A percentile compares a stretch with the other conserved stretches of the same genome.
These are phyloP conservation scores for Podila minutissima DNA, from an alignment of 192 early-diverging fungal species.

Conservation along the genomic window DNA sequence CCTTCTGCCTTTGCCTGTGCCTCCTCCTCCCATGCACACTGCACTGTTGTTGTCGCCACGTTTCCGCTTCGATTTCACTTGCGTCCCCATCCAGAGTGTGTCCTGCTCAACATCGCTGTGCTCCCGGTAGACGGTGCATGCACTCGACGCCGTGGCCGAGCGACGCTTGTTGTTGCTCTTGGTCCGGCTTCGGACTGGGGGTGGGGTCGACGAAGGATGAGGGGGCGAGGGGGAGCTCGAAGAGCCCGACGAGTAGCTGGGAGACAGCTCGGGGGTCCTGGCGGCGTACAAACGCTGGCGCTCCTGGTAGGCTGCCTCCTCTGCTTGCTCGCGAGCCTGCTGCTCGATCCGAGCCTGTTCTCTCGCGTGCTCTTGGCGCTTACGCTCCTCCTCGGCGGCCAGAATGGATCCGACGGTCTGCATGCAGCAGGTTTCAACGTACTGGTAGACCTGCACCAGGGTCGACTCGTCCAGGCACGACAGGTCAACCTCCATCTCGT, in stretches of 20 bases:
- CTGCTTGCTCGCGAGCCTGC: background rate
- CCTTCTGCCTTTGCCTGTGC: conserved; percentile 23
- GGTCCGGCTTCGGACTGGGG: conserved; percentile 1
- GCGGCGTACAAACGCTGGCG: conserved; percentile 13
- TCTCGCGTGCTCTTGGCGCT: conserved; percentile 3
- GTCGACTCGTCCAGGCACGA: conserved; percentile 41
- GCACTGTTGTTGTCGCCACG: conserved; percentile 32
- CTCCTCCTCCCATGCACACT: conserved; percentile 41
- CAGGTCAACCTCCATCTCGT: conserved; percentile 47
- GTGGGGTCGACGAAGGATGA: conserved; percentile 20
- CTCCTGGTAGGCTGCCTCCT: conserved; percentile 13
- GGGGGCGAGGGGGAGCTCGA: conserved; percentile 30
- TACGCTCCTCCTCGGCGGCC: conserved; percentile 45
- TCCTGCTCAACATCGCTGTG: background rate
- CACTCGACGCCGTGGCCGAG: background rate
- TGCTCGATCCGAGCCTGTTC: background rate
- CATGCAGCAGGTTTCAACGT: conserved; percentile 48
- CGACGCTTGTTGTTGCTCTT: conserved; percentile 17
- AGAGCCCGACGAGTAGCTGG: conserved; percentile 15
- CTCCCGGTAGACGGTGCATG: background rate
- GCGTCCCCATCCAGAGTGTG: conserved; percentile 3
- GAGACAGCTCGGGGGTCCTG: conserved; percentile 35
- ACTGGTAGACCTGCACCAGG: conserved; percentile 45
- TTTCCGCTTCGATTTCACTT: conserved; percentile 36
- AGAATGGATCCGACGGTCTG: conserved; percentile 38